These are phyloP conservation scores for Gypsophila paniculata DNA, from an alignment of 179 eudicot genomes.

Conservation along the genomic window DNA sequence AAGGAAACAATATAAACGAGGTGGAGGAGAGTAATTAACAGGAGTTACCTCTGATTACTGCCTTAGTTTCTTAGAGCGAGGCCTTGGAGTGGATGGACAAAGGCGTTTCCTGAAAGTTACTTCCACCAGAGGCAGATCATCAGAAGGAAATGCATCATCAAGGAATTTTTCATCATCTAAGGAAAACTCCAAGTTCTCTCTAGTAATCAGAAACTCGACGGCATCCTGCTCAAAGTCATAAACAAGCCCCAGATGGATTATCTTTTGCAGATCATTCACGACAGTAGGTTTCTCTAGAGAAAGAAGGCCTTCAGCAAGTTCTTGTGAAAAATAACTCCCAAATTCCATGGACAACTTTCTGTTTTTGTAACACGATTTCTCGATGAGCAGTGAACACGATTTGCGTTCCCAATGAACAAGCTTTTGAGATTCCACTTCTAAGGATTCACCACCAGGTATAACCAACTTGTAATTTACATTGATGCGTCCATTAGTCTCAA, in stretches of 20 bases:
- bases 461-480: slow-evolving; percentile 1
- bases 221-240: slow-evolving; percentile 22
- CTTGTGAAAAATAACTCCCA: slow-evolving; percentile 21
- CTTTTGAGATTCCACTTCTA: slow-evolving; percentile 16
- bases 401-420: slow-evolving; percentile 25
- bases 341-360: slow-evolving; percentile 14
- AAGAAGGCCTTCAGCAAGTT: slow-evolving; percentile 26
- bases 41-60: slow-evolving; percentile 2
- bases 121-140: not conserved
- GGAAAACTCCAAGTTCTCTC: slow-evolving; percentile 23
- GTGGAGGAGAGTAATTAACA: too few species aligned
- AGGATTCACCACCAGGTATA: not conserved
- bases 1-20: too few species aligned
- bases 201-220: slow-evolving; percentile 24
- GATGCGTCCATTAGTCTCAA: slow-evolving; percentile 1
- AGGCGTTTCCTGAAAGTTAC: slow-evolving; percentile 6
- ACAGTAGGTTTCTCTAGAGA: not conserved
- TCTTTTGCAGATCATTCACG: slow-evolving; percentile 11
- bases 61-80: slow-evolving; percentile 14
- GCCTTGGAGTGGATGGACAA: slow-evolving; percentile 13
- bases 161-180: slow-evolving; percentile 22
- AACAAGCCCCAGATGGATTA: slow-evolving; percentile 24
- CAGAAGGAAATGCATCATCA: slow-evolving; percentile 14
- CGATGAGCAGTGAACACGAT: slow-evolving; percentile 9
- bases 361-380: not conserved